Conservation (phyloP, 2,329 filamentous ascomycete genomes). For the Fusarium poae region DNA sequence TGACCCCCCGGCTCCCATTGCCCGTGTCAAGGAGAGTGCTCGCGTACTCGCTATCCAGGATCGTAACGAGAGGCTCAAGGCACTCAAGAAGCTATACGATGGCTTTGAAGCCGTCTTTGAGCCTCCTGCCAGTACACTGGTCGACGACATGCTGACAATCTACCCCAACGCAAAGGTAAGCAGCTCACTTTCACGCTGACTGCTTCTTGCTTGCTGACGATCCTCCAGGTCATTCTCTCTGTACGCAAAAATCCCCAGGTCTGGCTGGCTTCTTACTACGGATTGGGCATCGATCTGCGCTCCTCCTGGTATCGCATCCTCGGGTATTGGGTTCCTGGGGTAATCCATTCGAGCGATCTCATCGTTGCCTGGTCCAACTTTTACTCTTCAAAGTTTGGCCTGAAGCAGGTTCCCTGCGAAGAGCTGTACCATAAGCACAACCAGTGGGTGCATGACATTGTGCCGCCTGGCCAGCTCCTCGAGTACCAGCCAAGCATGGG, state of each 20-base stretch:
- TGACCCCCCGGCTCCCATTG: slow-evolving; percentile 35
- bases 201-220: not conserved
- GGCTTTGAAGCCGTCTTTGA: slow-evolving; percentile 41
- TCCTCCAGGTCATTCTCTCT: slow-evolving; percentile 27
- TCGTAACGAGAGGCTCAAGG: slow-evolving; percentile 35
- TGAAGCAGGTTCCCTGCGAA: slow-evolving; percentile 23
- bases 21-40: slow-evolving; percentile 37
- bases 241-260: slow-evolving; percentile 39
- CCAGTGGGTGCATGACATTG: slow-evolving; percentile 35
- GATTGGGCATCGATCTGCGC: slow-evolving; percentile 38
- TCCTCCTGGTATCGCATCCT: slow-evolving; percentile 32
- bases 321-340: slow-evolving; percentile 37
- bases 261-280: slow-evolving; percentile 38
- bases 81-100: slow-evolving; percentile 32
- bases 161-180: slow-evolving; percentile 35
- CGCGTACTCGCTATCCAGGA: slow-evolving; percentile 30
- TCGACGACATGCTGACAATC: slow-evolving; percentile 36
- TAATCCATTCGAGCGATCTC: slow-evolving; percentile 40
- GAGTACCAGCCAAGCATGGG: slow-evolving; percentile 41
- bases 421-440: slow-evolving; percentile 37
- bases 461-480: slow-evolving; percentile 25
- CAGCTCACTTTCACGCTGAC: not conserved
- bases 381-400: slow-evolving; percentile 29
- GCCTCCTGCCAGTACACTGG: slow-evolving; percentile 34
- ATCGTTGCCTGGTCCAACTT: slow-evolving; percentile 35